A percentile compares a stretch with the other conserved stretches of the same genome.
These are phyloP conservation scores for Westerdykella sp. DNA, from an alignment of 2,329 filamentous ascomycete species.

Conservation along the genomic window DNA sequence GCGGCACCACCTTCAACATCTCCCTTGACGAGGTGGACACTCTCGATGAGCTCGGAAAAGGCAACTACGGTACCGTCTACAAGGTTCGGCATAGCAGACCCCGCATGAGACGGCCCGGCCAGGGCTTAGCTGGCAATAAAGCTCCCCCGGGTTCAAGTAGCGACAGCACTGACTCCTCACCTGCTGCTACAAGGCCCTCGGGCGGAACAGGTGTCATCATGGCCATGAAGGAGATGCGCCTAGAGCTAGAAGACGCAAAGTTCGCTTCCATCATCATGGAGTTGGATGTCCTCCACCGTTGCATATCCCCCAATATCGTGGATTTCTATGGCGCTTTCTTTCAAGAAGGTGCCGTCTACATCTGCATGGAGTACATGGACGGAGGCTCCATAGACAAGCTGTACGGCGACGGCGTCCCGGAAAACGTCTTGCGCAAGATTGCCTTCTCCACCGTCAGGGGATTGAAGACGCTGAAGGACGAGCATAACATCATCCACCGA, in stretches of 20 bases:
- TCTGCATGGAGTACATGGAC: conserved; percentile 99
- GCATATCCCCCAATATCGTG: conserved; percentile 91
- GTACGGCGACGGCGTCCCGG: conserved; percentile 84
- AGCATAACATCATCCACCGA: conserved; percentile 98
- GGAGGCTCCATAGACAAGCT: conserved; percentile 96
- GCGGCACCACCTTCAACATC: conserved; percentile 84
- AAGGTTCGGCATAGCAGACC: conserved; percentile 83
- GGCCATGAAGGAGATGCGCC: conserved; percentile 98
- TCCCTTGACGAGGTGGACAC: conserved; percentile 94
- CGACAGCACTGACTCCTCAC: conserved; percentile 33
- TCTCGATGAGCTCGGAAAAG: conserved; percentile 88
- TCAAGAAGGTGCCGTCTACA: conserved; percentile 97
- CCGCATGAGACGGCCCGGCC: conserved; percentile 53
- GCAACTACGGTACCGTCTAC: conserved; percentile 97
- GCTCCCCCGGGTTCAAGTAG: conserved; percentile 26
- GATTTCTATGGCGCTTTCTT: conserved; percentile 99
- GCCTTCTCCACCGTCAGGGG: conserved; percentile 85
- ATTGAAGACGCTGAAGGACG: conserved; percentile 87
- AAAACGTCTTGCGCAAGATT: conserved; percentile 82
- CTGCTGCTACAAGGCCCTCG: conserved; percentile 26
- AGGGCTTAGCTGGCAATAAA: conserved; percentile 56
- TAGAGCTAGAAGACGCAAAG: conserved; percentile 94
- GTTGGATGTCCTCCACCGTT: conserved; percentile 90
- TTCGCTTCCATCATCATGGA: conserved; percentile 98
- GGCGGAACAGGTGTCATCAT: conserved; percentile 71